Conservation (phyloP, 1,139 yeast species). For the Sugiyamaella neomexicana region DNA sequence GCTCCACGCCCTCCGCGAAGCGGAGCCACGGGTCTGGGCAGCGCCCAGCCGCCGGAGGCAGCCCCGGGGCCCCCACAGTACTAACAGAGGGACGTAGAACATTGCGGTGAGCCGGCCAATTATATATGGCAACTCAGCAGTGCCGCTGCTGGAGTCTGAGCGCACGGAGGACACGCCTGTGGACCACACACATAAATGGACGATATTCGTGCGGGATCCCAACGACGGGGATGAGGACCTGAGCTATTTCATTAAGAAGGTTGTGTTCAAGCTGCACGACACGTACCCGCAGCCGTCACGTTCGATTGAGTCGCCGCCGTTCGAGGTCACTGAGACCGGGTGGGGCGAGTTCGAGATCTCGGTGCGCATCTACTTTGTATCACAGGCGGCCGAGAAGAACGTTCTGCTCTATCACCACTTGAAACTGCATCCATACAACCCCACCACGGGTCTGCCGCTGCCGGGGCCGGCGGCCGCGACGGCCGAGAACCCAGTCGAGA, state of each 20-base stretch:
- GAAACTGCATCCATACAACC: conserved; percentile 86
- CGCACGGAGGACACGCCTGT: conserved; percentile 63
- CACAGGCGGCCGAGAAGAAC: conserved; percentile 86
- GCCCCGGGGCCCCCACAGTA: conserved; percentile 17
- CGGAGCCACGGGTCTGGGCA: neutral
- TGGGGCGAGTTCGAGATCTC: conserved; percentile 99
- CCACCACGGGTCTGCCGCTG: conserved; percentile 24
- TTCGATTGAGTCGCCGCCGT: conserved; percentile 85
- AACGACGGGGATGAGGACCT: conserved; percentile 55
- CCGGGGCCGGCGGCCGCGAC: conserved; percentile 19
- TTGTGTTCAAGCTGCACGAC: conserved; percentile 91
- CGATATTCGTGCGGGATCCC: conserved; percentile 86
- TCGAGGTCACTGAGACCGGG: conserved; percentile 94
- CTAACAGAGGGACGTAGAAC: conserved; percentile 44
- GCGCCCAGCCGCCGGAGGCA: neutral
- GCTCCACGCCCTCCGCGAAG: neutral
- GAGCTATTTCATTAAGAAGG: conserved; percentile 81
- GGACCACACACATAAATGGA: conserved; percentile 96
- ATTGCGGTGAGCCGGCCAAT: conserved; percentile 83
- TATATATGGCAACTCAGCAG: conserved; percentile 82
- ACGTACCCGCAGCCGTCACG: conserved; percentile 86
- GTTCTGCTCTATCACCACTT: conserved; percentile 84
- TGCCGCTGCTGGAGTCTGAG: conserved; percentile 60
- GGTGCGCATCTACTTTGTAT: conserved; percentile 79
- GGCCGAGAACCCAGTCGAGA: conserved; percentile 48